Evolutionary conservation across 148 eudicot species (phyloP), one percentile per base, ranked within the genome.

Genomic region (Silene latifolia): DNA sequence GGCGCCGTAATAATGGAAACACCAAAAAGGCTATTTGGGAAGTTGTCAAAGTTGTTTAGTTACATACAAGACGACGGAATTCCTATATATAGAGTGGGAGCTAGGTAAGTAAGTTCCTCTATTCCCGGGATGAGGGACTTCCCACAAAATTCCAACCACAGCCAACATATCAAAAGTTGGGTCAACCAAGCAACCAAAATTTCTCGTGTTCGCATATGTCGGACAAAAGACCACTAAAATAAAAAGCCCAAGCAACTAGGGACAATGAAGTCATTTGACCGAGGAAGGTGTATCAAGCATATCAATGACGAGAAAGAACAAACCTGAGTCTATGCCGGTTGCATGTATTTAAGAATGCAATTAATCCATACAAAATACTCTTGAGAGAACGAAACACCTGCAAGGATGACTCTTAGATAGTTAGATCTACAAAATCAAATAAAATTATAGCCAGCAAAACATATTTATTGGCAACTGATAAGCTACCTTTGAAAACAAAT

Each of bases 311-410:
- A 61, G 46, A 44, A 47, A 65, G 29, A 67, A 59, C 48, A 74
- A 71, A 94, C 98, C 98, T 94, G 39, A 88, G 87, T 59, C 98
- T 87, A 83, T 94, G 98, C 69, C 98, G 85, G 74, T 88, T 94
- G 86, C 96, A 92, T 63, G 98, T 86, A 74, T 84, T 67, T 24
- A 92, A 88, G 80, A 92, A 92, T 17, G 93, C 91, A 59, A 83
- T 90, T 56, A 92, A 75, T 21, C 97, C 98, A 80, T 94, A 72
- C 17, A 90, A 71, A 80, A 94, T 83, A 74, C 92, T 89, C 48
- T 88, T 82, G 54, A 94, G 67, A 74, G 98, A 89, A 25, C 92
- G 90, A 65, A 94, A 90, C 67, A 94, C 83, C 98, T 92, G 80
- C 74, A 82, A 82, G 56, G 17, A 76, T 6, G 53, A 32, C 47